These are phyloP conservation scores for Raphidocelis subcapitata DNA, from an alignment of 139 green algal species.

Conservation along the genomic window DNA sequence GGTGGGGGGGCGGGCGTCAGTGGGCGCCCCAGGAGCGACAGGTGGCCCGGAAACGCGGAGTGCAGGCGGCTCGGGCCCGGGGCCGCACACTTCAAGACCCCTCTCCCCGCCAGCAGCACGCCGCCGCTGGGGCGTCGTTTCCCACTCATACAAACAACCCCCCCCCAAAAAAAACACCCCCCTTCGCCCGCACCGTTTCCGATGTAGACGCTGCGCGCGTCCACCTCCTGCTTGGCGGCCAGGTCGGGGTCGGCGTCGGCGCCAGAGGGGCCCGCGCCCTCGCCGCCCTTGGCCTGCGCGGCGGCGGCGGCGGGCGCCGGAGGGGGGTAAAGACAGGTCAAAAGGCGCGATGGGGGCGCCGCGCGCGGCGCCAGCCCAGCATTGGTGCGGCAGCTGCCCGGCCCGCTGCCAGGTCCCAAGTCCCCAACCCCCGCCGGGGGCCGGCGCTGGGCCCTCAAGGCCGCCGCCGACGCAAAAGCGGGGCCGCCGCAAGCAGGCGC, in stretches of 20 bases:
- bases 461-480: too few species aligned
- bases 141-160: too few species aligned
- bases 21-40: too few species aligned
- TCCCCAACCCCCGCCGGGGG: background rate
- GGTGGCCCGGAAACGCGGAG: too few species aligned
- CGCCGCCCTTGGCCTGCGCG: constrained; percentile 2
- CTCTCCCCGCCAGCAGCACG: too few species aligned
- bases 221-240: constrained; percentile 80
- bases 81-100: too few species aligned
- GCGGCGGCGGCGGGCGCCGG: background rate
- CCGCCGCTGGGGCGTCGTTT: too few species aligned
- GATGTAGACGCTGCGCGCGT: constrained; percentile 89
- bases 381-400: background rate
- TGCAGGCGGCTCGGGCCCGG: too few species aligned
- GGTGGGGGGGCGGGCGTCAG: too few species aligned
- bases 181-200: constrained; percentile 55
- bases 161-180: too few species aligned
- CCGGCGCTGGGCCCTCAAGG: background rate
- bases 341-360: background rate
- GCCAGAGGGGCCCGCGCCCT: constrained; percentile 7
- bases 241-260: constrained; percentile 2
- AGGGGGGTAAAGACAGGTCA: background rate
- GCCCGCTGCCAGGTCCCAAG: background rate
- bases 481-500: too few species aligned
- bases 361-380: background rate